Percentiles rank a stretch among this genome's conserved stretches.
These are phyloP conservation scores for Triangularia verruculosa DNA, from an alignment of 2,329 filamentous ascomycete genomes.

Conservation along the genomic window DNA sequence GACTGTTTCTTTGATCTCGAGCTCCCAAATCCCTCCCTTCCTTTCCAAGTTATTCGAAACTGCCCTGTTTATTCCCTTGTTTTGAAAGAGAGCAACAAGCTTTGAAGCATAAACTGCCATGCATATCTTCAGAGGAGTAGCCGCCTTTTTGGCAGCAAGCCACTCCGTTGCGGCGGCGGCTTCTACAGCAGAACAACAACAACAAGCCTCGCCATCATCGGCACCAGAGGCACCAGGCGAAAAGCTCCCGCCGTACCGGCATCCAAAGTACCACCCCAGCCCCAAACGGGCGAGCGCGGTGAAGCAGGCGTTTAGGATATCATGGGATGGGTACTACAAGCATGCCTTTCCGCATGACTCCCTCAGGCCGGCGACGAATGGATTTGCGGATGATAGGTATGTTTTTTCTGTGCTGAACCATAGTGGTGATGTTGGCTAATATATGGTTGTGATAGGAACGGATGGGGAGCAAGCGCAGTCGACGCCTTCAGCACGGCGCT, in stretches of 20 bases:
- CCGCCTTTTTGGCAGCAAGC: constrained; percentile 16
- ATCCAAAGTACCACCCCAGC: constrained; percentile 31
- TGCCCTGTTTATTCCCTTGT: not conserved
- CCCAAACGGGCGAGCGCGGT: constrained; percentile 55
- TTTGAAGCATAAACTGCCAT: constrained; percentile 11
- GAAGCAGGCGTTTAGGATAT: constrained; percentile 64
- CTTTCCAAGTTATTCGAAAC: no score
- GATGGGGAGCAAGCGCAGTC: constrained; percentile 80
- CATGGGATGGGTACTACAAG: constrained; percentile 70
- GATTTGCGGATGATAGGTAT: constrained; percentile 66
- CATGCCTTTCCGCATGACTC: constrained; percentile 79
- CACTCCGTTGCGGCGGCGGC: constrained; percentile 14
- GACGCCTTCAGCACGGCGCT: constrained; percentile 79
- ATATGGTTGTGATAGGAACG: constrained; percentile 58
- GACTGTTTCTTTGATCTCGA: no score
- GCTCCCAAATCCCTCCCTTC: no score
- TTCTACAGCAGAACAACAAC: not conserved
- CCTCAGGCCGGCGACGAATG: constrained; percentile 64
- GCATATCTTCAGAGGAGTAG: constrained; percentile 9
- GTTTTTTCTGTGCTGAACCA: constrained; percentile 18
- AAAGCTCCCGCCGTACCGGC: not conserved
- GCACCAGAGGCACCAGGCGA: not conserved
- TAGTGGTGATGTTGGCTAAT: not conserved
- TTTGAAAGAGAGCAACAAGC: not conserved
- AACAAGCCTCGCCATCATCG: not conserved